phyloP scores from a whole-genome alignment of 192 early-diverging fungal species.

The Rhizophlyctis rosea region DNA sequence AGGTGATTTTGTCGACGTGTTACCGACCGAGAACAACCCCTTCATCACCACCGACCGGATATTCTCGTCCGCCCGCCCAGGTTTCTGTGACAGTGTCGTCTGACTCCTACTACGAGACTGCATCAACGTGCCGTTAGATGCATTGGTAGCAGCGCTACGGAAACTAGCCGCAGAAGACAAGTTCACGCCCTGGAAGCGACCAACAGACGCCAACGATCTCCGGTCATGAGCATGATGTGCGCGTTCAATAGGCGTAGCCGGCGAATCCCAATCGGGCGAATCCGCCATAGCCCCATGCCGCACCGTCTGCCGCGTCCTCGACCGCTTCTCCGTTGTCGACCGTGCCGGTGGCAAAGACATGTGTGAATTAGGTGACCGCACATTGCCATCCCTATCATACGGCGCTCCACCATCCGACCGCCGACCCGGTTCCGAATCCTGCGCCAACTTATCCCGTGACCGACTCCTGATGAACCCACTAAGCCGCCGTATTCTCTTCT shows the following conservation, averaged over 20 bases:
- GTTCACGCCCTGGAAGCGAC: no score
- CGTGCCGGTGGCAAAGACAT: neutral
- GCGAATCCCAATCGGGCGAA: neutral
- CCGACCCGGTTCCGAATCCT: neutral
- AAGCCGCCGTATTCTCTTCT: neutral
- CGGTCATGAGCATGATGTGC: neutral
- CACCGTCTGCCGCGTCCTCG: neutral
- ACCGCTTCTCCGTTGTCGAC: neutral
- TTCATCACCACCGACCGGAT: conserved; percentile 40
- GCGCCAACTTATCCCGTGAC: neutral
- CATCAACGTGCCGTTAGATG: neutral
- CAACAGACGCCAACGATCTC: neutral
- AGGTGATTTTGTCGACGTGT: conserved; percentile 40
- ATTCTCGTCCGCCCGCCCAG: conserved; percentile 39
- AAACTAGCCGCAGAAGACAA: no score
- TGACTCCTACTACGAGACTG: neutral
- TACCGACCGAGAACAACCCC: conserved; percentile 39
- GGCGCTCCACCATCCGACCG: neutral
- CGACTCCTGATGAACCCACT: neutral
- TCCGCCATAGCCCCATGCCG: neutral
- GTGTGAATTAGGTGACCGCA: no score
- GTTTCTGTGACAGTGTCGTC: neutral
- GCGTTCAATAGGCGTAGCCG: neutral
- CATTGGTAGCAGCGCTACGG: neutral
- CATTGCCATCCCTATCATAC: no score